Base-by-base conservation (phyloP, 2,329 filamentous ascomycete species). In the Sporothrix schenckii region DNA sequence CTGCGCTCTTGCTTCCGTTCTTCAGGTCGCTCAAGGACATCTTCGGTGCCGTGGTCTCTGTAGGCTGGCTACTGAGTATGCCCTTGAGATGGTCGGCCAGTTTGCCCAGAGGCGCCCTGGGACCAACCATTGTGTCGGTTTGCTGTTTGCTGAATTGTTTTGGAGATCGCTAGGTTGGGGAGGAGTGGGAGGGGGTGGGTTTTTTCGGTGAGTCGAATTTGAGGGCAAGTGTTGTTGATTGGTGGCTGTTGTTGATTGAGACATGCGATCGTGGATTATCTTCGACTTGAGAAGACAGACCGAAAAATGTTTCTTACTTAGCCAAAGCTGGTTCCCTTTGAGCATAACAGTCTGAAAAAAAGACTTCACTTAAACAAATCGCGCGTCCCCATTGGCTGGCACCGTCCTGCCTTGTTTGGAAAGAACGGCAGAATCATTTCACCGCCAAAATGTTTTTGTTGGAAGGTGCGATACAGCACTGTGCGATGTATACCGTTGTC, bases 61-160 rank as follows among this genome's bases (percentile, higher is more conserved):
- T 11, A 4, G 68, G 58, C 39, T 69, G 67, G 50, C 70, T 68
- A 13, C 72, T 70, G 53, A 74, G 71, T 54, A 74, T 70, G 69
- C 68, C 73, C 24, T 73, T 70, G 19, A 76, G 73, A 70, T 79
- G 78, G 69, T 75, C 74, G 19, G 73, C 72, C 44, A 79, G 73
- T 16, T 75, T 76, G 69, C 76, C 77, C 58, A 78, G 73, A 68
- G 75, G 76, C 70, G 75, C 77, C 65, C 76, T 74, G 11, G 77
- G 70, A 44, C 69, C 70, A 50, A 70, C 70, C 73, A 74, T 74
- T 53, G n/a, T 63, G 30, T 10, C 14, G 24, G 21, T 44, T 30
- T 30, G 34, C 39, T 27, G 39, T 27, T 47, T 30, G 44, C 52
- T 34, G 44, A 14, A 30, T 10, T 10, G 44, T 16, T 49, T 9